Evolutionary conservation across 2,329 filamentous ascomycete species (phyloP).

Genomic region (Aspergillus sclerotialis): DNA sequence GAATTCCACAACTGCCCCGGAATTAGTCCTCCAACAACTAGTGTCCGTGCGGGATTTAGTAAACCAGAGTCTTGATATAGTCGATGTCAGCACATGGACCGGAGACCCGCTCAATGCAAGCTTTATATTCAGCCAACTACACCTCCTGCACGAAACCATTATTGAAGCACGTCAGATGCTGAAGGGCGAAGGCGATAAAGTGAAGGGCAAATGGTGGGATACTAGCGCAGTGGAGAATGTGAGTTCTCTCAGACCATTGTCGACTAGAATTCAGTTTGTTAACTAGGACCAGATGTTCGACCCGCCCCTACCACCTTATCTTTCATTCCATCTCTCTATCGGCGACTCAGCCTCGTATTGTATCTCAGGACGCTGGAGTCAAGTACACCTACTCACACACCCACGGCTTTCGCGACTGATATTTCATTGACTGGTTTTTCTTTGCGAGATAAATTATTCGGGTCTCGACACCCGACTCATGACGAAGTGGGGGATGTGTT

Average conservation of each 20-base stretch:
- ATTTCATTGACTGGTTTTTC: slow-evolving; percentile 55
- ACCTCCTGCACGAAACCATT: slow-evolving; percentile 54
- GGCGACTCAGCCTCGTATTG: slow-evolving; percentile 65
- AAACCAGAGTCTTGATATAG: slow-evolving; percentile 74
- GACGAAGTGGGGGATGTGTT: slow-evolving; percentile 78
- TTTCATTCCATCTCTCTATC: slow-evolving; percentile 68
- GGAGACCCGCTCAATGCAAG: slow-evolving; percentile 55
- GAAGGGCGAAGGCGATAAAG: slow-evolving; percentile 47
- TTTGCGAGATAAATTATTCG: slow-evolving; percentile 50
- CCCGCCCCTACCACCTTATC: slow-evolving; percentile 54
- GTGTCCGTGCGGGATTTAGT: slow-evolving; percentile 67
- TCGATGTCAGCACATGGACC: slow-evolving; percentile 69
- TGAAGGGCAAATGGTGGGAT: slow-evolving; percentile 50
- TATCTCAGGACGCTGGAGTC: slow-evolving; percentile 65
- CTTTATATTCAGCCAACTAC: slow-evolving; percentile 53
- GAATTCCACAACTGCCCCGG: slow-evolving; percentile 47
- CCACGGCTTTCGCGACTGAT: slow-evolving; percentile 61
- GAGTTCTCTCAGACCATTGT: slow-evolving; percentile 20
- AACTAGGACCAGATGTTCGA: slow-evolving; percentile 44
- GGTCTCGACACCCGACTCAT: slow-evolving; percentile 54
- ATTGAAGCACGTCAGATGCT: slow-evolving; percentile 53
- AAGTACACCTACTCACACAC: slow-evolving; percentile 51
- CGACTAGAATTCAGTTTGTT: too few relatives aligned
- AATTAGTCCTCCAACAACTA: slow-evolving; percentile 61
- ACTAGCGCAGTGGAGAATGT: slow-evolving; percentile 52